Evolutionary conservation across 2,329 filamentous ascomycete genomes (phyloP).

Genomic region (Calonectria leucothoes): DNA sequence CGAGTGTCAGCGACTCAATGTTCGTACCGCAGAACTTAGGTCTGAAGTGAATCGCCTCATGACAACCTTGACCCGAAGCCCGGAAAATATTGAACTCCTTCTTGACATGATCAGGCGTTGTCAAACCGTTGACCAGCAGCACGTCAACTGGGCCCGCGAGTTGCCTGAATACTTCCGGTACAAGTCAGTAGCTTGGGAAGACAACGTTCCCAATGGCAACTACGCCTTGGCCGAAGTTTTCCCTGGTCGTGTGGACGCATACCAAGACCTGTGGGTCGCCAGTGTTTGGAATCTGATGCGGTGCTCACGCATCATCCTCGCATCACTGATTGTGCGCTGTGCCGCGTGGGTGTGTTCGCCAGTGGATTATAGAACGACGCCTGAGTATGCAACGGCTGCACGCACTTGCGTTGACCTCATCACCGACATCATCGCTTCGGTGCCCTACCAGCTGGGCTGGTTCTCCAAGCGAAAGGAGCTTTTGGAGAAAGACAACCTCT

Average conservation of each 20-base stretch:
- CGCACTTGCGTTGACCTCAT: constrained; percentile 64
- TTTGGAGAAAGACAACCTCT: constrained; percentile 53
- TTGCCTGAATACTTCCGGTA: constrained; percentile 63
- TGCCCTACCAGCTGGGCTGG: constrained; percentile 73
- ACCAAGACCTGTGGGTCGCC: constrained; percentile 69
- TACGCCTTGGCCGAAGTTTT: constrained; percentile 66
- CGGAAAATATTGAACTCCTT: constrained; percentile 63
- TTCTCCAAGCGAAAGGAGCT: constrained; percentile 59
- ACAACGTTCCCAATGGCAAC: constrained; percentile 63
- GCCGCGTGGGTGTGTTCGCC: constrained; percentile 71
- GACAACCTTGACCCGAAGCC: constrained; percentile 56
- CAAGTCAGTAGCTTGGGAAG: constrained; percentile 68
- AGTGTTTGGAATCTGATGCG: constrained; percentile 68
- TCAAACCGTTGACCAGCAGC: constrained; percentile 64
- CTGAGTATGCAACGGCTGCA: constrained; percentile 68
- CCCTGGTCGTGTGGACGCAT: constrained; percentile 70
- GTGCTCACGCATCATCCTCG: constrained; percentile 65
- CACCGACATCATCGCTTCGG: constrained; percentile 68
- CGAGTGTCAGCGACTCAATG: constrained; percentile 62
- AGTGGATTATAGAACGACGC: constrained; percentile 71
- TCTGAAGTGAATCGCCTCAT: constrained; percentile 64
- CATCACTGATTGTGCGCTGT: constrained; percentile 67
- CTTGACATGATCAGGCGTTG: constrained; percentile 63
- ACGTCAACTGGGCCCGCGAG: constrained; percentile 61
- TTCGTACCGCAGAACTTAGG: constrained; percentile 67